Evolutionary conservation across 2,329 filamentous ascomycete species (phyloP).

Genomic region (Trichoderma arundinaceum): DNA sequence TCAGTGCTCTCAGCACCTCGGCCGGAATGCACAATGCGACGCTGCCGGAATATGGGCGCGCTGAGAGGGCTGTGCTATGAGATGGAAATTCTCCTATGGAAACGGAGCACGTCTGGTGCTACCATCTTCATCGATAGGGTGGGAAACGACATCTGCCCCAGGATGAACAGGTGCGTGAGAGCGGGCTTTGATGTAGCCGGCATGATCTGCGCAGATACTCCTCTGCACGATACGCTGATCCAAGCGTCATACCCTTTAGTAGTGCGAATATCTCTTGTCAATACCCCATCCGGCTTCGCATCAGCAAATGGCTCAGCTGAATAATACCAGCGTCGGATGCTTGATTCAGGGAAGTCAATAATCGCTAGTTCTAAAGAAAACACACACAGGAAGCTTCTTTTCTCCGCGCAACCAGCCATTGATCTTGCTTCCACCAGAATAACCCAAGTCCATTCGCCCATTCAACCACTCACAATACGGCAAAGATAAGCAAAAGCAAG

Average conservation of each 20-base stretch:
- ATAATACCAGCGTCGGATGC: background rate
- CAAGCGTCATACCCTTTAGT: slow-evolving; percentile 4
- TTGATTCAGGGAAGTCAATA: background rate
- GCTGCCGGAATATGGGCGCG: background rate
- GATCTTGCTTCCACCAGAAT: background rate
- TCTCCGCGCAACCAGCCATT: background rate
- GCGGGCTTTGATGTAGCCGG: background rate
- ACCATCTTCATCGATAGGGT: background rate
- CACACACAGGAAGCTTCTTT: background rate
- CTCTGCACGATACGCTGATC: slow-evolving; percentile 20
- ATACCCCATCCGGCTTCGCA: background rate
- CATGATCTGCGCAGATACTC: slow-evolving; percentile 9
- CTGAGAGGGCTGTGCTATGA: background rate
- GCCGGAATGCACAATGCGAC: slow-evolving; percentile 5
- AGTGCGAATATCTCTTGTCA: background rate
- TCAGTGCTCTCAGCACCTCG: background rate
- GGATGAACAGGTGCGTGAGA: background rate
- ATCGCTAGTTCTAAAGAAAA: background rate
- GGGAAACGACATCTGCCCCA: background rate
- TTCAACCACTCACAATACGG: slow-evolving; percentile 18
- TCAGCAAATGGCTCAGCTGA: background rate
- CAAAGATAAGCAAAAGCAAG: slow-evolving; percentile 26
- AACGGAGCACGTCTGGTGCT: background rate
- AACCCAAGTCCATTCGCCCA: background rate
- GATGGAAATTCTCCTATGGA: background rate